These are phyloP conservation scores for Yarrowia bubula DNA, from an alignment of 805 yeast genomes.

Conservation along the genomic window DNA sequence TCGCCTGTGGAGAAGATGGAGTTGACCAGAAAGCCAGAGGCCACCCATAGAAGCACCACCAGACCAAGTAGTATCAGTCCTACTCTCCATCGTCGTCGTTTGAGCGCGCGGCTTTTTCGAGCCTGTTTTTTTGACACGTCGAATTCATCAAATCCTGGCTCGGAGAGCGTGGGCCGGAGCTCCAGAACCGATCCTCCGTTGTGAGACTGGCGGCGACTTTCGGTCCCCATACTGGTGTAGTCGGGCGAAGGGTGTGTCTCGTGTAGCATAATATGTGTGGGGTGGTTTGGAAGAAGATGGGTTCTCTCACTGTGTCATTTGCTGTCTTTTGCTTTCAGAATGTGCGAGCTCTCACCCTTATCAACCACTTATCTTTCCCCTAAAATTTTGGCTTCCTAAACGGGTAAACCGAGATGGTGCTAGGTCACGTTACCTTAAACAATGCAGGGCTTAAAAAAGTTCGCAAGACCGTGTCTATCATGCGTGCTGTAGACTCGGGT, in stretches of 20 bases:
- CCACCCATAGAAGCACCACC: constrained; percentile 87
- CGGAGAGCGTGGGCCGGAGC: constrained; percentile 8
- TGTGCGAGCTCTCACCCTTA: neutral
- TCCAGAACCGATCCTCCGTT: constrained; percentile 17
- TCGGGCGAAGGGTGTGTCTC: constrained; percentile 23
- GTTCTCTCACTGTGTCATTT: constrained; percentile 2
- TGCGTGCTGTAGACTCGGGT: neutral
- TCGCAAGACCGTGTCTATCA: neutral
- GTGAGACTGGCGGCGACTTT: constrained; percentile 22
- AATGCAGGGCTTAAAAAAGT: neutral
- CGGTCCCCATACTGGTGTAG: constrained; percentile 23
- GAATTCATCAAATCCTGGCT: neutral
- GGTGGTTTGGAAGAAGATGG: neutral
- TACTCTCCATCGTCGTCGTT: constrained; percentile 56
- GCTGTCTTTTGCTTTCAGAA: neutral
- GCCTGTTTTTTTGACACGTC: neutral
- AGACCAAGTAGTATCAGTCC: constrained; percentile 71
- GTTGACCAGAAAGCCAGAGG: constrained; percentile 82
- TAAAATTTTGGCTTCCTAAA: constrained; percentile 12
- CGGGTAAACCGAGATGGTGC: constrained; percentile 7
- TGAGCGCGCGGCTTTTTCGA: neutral
- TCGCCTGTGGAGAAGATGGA: constrained; percentile 61
- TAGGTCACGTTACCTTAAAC: constrained; percentile 26
- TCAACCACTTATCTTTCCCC: constrained; percentile 24
- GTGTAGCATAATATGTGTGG: neutral